Evolutionary conservation across 2,329 filamentous ascomycete species (phyloP).

Genomic region (Teratosphaeria viscida): DNA sequence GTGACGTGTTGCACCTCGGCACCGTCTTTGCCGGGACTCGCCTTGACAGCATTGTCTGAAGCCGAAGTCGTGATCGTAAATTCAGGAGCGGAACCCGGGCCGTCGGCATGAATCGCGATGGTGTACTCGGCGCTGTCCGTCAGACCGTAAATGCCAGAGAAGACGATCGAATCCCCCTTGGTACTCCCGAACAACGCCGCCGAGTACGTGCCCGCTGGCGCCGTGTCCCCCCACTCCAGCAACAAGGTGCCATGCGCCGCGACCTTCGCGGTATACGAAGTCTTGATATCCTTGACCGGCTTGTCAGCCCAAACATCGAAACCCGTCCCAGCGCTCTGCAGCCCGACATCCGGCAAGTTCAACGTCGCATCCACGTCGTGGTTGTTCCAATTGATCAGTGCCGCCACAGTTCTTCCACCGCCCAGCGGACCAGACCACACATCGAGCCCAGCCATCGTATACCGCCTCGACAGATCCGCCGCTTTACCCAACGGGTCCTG

Average conservation of each 20-base stretch:
- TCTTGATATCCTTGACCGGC: neutral
- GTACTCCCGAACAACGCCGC: conserved; percentile 10
- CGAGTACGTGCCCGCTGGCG: conserved; percentile 14
- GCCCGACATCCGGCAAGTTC: neutral
- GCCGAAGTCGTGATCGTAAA: neutral
- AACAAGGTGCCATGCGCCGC: conserved; percentile 17
- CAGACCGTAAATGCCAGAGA: conserved; percentile 18
- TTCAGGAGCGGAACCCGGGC: neutral
- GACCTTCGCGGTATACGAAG: neutral
- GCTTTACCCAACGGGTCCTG: conserved; percentile 25
- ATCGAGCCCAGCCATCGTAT: conserved; percentile 42
- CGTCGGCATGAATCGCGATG: conserved; percentile 13
- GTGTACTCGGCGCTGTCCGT: conserved; percentile 20
- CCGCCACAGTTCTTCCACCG: conserved; percentile 33
- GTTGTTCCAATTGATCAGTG: conserved; percentile 8
- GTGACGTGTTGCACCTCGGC: conserved; percentile 4
- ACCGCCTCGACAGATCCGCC: conserved; percentile 25
- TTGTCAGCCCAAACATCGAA: neutral
- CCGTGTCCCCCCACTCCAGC: conserved; percentile 21
- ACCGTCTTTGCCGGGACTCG: neutral
- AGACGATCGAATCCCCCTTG: neutral
- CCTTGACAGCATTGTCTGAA: neutral
- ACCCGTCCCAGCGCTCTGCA: neutral
- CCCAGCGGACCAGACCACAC: conserved; percentile 42
- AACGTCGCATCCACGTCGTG: neutral